Evolutionary conservation across 805 yeast species (phyloP).

Genomic region (Candida boidinii): DNA sequence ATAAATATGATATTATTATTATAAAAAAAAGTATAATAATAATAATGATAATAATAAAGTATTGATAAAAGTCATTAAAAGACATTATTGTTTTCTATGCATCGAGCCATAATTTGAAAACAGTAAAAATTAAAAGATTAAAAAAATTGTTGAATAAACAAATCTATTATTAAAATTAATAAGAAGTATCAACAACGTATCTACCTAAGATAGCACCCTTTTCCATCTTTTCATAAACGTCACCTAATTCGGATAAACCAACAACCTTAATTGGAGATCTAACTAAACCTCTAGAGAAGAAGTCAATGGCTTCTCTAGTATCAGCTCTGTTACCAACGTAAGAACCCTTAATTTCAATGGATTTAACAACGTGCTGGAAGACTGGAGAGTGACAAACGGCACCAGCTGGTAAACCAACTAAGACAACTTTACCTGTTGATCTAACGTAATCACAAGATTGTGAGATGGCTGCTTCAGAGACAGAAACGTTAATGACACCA

Average conservation of each 20-base stretch:
- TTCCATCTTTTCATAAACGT: slow-evolving; percentile 46
- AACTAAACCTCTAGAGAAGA: slow-evolving; percentile 43
- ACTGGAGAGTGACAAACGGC: slow-evolving; percentile 45
- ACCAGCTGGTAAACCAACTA: slow-evolving; percentile 57
- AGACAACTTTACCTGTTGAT: slow-evolving; percentile 50
- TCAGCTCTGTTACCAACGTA: slow-evolving; percentile 57
- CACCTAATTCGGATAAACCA: slow-evolving; percentile 41
- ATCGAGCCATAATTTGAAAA: too few relatives aligned
- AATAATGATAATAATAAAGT: too few relatives aligned
- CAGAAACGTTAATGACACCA: slow-evolving; percentile 45
- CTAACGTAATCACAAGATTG: slow-evolving; percentile 33
- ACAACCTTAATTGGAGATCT: slow-evolving; percentile 47
- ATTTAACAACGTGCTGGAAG: slow-evolving; percentile 46
- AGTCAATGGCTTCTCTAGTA: slow-evolving; percentile 49
- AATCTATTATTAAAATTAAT: too few relatives aligned
- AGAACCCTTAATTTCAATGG: slow-evolving; percentile 46
- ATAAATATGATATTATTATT: too few relatives aligned
- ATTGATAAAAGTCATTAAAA: too few relatives aligned
- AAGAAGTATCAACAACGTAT: slow-evolving; percentile 41
- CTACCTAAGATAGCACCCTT: slow-evolving; percentile 57
- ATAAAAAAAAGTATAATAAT: too few relatives aligned
- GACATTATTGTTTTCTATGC: too few relatives aligned
- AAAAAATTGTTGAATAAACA: too few relatives aligned
- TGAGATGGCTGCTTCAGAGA: slow-evolving; percentile 38
- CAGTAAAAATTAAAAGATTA: too few relatives aligned